Base-by-base conservation (phyloP, 371 early-diverging fungal genomes). In the Pancytospora epiphaga region DNA sequence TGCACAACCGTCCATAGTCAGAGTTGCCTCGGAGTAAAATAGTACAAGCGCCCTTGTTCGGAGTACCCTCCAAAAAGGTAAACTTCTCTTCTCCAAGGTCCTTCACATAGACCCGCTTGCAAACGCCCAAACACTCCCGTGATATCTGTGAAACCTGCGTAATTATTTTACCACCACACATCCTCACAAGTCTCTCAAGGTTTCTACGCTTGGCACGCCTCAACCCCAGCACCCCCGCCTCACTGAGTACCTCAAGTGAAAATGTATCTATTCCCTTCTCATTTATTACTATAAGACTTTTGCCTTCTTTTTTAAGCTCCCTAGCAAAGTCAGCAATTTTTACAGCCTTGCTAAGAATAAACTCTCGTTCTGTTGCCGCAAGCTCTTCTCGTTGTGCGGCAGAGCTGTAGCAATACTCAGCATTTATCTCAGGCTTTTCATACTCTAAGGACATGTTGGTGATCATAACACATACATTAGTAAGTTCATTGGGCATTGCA, bases 211-310 rank as follows among this genome's bases (percentile, higher is more conserved):
- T 98, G 61, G 96, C 97, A 69, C 98, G 86, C 74, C 99, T 88
- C 49, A 98, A 85, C n/a, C 94, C 98, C 51, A 97, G 78, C 72
- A 98, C 92, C 69, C 89, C 88, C 73, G 92, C 87, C 85, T 93
- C 91, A 70, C 91, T 91, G 77, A 98, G 84, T 27, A 97, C 85
- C 82, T 98, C 99, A 67, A 98, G 85, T 49, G 94, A 92, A 73
- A 94, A 84, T 30, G 94, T 94, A 78, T 98, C 99, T 73, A 98
- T 95, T 65, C 99, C 99, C 86, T 95, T 97, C 80, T 98, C 98
- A 83, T 94, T 96, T 78, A 98, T 87, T 50, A 98, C 85, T 39
- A 97, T 89, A 80, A 98, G 93, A 47, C 88, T 88, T 83, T 91
- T 88, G 69, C 87, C 83, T 72, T 85, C 78, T 85, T 93, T 91